Conservation (phyloP, 176 grass and related monocot genomes). For the Aechmea fasciata region DNA sequence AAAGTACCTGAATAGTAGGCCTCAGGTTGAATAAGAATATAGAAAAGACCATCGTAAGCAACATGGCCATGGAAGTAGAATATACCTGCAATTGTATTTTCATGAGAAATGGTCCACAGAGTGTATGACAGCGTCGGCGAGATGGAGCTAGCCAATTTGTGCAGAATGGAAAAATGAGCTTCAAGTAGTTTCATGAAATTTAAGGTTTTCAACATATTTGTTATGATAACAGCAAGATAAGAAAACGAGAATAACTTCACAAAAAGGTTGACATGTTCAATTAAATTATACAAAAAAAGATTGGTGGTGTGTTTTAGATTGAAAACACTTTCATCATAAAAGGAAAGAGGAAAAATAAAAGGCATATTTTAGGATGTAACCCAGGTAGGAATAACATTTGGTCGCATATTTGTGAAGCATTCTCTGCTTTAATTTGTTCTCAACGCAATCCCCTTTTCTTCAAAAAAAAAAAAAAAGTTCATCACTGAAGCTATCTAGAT, state of each 20-base stretch:
- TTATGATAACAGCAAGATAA: too few species aligned
- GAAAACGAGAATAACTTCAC: too few species aligned
- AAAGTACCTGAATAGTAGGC: slow-evolving; percentile 76
- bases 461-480: too few species aligned
- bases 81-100: slow-evolving; percentile 46
- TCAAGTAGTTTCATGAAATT: background rate
- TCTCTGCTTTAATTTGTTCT: too few species aligned
- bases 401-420: too few species aligned
- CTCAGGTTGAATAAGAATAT: slow-evolving; percentile 82
- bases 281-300: too few species aligned
- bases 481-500: too few species aligned
- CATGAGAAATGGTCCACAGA: slow-evolving; percentile 1
- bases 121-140: background rate
- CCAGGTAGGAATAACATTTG: too few species aligned
- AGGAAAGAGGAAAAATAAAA: background rate
- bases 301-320: background rate
- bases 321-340: background rate
- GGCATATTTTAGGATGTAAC: background rate
- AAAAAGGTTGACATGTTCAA: too few species aligned
- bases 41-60: slow-evolving; percentile 84
- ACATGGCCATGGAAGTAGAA: slow-evolving; percentile 98
- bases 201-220: background rate
- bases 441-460: too few species aligned
- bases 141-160: background rate
- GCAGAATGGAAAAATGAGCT: background rate